phyloP scores from a whole-genome alignment of 768 basidiomycete species.

The Tulasnella sp. region DNA sequence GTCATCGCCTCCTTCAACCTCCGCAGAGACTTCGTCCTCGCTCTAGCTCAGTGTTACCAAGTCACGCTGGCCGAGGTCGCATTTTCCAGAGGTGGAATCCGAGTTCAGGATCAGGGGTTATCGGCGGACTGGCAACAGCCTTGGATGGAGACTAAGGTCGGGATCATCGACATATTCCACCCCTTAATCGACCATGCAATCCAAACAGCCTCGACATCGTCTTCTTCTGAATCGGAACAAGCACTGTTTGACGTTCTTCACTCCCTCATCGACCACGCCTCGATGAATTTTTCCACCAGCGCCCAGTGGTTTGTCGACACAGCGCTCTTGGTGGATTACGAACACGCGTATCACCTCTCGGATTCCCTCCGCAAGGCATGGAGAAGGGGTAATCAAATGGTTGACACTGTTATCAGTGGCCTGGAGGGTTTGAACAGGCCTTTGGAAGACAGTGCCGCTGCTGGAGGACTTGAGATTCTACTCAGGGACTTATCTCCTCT shows the following conservation, averaged over 20 bases:
- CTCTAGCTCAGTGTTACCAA: slow-evolving; percentile 52
- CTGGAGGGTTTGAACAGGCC: not conserved
- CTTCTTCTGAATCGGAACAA: slow-evolving; percentile 36
- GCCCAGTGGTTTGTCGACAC: slow-evolving; percentile 45
- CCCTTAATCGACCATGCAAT: slow-evolving; percentile 42
- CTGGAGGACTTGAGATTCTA: slow-evolving; percentile 1
- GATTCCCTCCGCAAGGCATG: slow-evolving; percentile 39
- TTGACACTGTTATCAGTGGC: slow-evolving; percentile 36
- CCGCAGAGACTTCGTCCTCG: slow-evolving; percentile 41
- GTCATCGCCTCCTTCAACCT: slow-evolving; percentile 44
- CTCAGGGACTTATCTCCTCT: not conserved
- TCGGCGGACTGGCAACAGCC: slow-evolving; percentile 59
- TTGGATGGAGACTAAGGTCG: slow-evolving; percentile 65
- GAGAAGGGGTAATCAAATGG: slow-evolving; percentile 40
- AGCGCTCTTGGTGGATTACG: slow-evolving; percentile 60
- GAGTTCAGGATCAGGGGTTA: slow-evolving; percentile 21
- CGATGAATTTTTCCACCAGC: not conserved
- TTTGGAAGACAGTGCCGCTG: not conserved
- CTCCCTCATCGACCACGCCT: slow-evolving; percentile 34
- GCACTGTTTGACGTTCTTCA: slow-evolving; percentile 45
- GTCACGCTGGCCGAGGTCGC: slow-evolving; percentile 45
- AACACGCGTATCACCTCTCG: slow-evolving; percentile 52
- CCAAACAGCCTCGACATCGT: slow-evolving; percentile 34
- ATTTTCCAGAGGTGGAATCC: slow-evolving; percentile 45
- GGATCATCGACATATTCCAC: slow-evolving; percentile 60